phyloP scores from a whole-genome alignment of 2,329 filamentous ascomycete species.

The Penicillium sp. region DNA sequence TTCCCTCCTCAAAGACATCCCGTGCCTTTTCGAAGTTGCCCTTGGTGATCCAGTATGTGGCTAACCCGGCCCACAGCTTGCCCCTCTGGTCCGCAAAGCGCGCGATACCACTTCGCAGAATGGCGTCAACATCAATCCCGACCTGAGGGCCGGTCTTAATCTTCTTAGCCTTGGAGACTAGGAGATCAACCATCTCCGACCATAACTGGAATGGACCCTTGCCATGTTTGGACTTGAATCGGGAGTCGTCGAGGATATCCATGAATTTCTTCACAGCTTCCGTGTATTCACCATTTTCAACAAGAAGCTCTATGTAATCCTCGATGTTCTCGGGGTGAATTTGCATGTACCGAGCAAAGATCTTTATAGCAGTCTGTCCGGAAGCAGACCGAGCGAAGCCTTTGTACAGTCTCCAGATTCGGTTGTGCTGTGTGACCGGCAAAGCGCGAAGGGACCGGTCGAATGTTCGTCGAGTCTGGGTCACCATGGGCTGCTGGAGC shows the following conservation, averaged over 20 bases:
- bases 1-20: constrained; percentile 92
- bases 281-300: constrained; percentile 78
- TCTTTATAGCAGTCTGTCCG: constrained; percentile 84
- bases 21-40: constrained; percentile 90
- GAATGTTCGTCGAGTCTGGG: constrained; percentile 80
- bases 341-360: constrained; percentile 96
- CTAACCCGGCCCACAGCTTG: constrained; percentile 90
- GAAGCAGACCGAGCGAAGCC: constrained; percentile 89
- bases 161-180: constrained; percentile 86
- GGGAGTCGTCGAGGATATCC: constrained; percentile 82
- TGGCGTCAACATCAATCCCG: constrained; percentile 86
- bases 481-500: constrained; percentile 87
- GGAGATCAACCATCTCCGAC: constrained; percentile 93
- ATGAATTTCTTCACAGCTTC: constrained; percentile 92
- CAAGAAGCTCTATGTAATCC: constrained; percentile 87
- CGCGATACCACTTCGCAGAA: constrained; percentile 86
- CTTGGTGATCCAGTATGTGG: constrained; percentile 93
- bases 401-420: constrained; percentile 90
- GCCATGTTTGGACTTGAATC: constrained; percentile 87
- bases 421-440: constrained; percentile 90
- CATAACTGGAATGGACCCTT: constrained; percentile 96
- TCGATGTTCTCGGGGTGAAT: constrained; percentile 93
- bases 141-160: constrained; percentile 77
- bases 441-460: constrained; percentile 88
- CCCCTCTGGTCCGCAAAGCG: constrained; percentile 92